Base-by-base conservation (phyloP, 371 early-diverging fungal species). In the Saksenaea vasiformis region DNA sequence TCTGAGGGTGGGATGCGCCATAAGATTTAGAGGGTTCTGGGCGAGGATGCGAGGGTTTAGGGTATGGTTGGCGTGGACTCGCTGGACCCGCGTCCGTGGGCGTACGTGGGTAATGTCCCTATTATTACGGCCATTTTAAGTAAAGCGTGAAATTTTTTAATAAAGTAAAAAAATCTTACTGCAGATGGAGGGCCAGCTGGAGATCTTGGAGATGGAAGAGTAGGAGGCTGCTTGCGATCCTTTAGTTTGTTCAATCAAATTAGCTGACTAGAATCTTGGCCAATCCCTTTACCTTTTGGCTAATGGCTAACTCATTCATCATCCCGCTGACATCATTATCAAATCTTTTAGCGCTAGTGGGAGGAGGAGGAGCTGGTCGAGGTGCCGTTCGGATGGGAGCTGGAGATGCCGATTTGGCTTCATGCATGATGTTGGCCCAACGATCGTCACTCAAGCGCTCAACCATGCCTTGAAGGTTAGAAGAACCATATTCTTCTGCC, bases 401-500 rank as follows among this genome's bases (percentile, higher is more conserved):
- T 19, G 15, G 15, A 5, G 51, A 22, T 22, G 51, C 10, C 22
- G 58, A 19, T n/a, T 35, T 60, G 8, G 60, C 36, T n/a, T 73
- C 77, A 10, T 65, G 67, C 36, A 82, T 68, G 37, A 82, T 44
- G 41, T 75, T 78, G 26, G 73, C 74, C 82, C 82, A 82, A 28
- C 82, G 77, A 64, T 79, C 82, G 55, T 72, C 76, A 51, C 77
- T 75, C 47, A 60, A 59, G 27, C 76, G 64, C 41, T 82, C 82
- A 0, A 82, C 82, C 1, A 73, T 72, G 19, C 76, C 78, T 53
- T 68, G 68, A 22, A 72, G 56, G 37, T 72, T 70, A 47, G 61
- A 68, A n/a, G 61, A 65, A 15, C 74, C 80, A 64, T 77, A 78
- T 51, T 78, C 79, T 41, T 72, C 77, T 35, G 72, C 71, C 51